Percentiles rank a stretch among this genome's conserved stretches.
These are phyloP conservation scores for Austroboletus novae-zelandiae DNA, from an alignment of 1,284 basidiomycete species.

Conservation along the genomic window DNA sequence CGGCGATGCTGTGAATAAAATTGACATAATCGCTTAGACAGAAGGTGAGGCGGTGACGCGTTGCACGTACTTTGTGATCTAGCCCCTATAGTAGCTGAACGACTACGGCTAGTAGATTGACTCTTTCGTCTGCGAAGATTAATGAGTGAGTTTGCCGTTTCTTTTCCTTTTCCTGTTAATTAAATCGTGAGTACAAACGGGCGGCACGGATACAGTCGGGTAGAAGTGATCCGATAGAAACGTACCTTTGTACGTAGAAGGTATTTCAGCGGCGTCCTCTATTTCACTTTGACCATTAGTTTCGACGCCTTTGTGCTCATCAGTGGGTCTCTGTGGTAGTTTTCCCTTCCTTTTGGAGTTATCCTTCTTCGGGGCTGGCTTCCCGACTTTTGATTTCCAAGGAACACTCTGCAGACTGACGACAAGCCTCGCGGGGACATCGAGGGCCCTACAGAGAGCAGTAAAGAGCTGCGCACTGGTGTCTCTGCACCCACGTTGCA, in stretches of 20 bases:
- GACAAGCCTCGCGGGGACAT: conserved; percentile 86
- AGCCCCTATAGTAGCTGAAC: conserved; percentile 13
- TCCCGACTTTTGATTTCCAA: conserved; percentile 68
- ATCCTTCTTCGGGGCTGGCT: conserved; percentile 36
- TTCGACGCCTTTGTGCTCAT: conserved; percentile 20
- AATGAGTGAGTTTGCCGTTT: conserved; percentile 50
- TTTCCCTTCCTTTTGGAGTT: conserved; percentile 37
- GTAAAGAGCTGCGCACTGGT: conserved; percentile 92
- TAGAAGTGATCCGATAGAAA: conserved; percentile 11
- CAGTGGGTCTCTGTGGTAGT: conserved; percentile 24
- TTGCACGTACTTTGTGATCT: conserved; percentile 22
- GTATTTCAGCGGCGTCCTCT: conserved; percentile 38
- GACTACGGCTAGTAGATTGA: conserved; percentile 31
- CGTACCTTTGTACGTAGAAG: conserved; percentile 27
- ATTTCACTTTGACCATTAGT: conserved; percentile 34
- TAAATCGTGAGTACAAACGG: conserved; percentile 7
- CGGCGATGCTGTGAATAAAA: conserved; percentile 31
- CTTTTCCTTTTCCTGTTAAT: conserved; percentile 47
- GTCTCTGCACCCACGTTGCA: conserved; percentile 82
- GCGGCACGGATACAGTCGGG: not conserved
- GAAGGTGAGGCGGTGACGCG: conserved; percentile 4
- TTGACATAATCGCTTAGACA: conserved; percentile 26
- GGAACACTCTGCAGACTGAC: conserved; percentile 90
- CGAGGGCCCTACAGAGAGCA: conserved; percentile 82
- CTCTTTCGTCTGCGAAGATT: conserved; percentile 57